Base-by-base conservation (phyloP, 331 rosid species). In the Phaseolus coccineus region DNA sequence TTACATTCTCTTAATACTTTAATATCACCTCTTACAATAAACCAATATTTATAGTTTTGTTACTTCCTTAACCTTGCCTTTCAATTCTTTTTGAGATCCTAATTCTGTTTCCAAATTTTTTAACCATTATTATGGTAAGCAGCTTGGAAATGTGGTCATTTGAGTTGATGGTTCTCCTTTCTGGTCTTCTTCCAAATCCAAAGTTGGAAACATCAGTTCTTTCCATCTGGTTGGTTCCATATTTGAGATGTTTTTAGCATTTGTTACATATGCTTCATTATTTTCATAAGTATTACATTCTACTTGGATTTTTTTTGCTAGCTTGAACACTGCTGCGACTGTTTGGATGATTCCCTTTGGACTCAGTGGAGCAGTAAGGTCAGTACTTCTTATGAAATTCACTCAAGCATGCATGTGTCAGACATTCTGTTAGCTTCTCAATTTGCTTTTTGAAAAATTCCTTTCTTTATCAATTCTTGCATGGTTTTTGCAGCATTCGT, bases 121-220 rank as follows among this genome's bases (percentile, higher is more conserved):
- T 44, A 30, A 10, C 15, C 24, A 19, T 79, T 78, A 46, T 81
- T 58, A 19, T 42, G 47, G 58, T 68, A 42, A 71, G 73, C 92
- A 93, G 96, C 88, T 80, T 93, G 89, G 94, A 91, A 68, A 77
- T 81, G 86, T 93, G 97, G 97, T 87, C 93, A 16, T 91, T 89
- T 76, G 91, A 89, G 69, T 0, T 85, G 85, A 66, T 91, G 85
- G 93, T 93, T 76, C 90, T 91, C 47, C 80, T 88, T 6, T 88
- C 94, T 0, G 96, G 96, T 14, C 90, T 88, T 78, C 97, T 93
- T 57, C 93, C 94, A 0, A 83, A 93, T 73, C 97, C 97, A 31
- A 8, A 75, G 35, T 65, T 93, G 57, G 91, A 93, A 69, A 88
- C 96, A 52, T 93, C 97, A 7, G 93, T 91, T 47, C 89, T 93